These are phyloP conservation scores for Xylaria flabelliformis DNA, from an alignment of 495 filamentous ascomycete species.

Conservation along the genomic window DNA sequence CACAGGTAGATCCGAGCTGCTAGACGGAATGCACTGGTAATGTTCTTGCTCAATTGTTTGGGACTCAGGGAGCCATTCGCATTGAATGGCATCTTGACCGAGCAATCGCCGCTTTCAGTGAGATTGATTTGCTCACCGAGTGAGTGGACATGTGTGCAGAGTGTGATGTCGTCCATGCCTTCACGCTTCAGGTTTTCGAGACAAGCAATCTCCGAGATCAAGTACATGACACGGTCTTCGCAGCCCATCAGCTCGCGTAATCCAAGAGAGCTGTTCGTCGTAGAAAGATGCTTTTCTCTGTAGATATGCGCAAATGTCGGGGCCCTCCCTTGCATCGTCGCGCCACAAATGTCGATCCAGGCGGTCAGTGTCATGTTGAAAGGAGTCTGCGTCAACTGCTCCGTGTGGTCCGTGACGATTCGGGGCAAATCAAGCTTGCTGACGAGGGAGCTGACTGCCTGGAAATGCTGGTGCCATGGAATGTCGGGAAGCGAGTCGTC, in stretches of 20 bases:
- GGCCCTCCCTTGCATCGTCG: slow-evolving; percentile 86
- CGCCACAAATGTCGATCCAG: slow-evolving; percentile 97
- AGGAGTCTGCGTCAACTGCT: slow-evolving; percentile 67
- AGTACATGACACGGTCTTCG: slow-evolving; percentile 96
- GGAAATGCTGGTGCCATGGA: slow-evolving; percentile 96
- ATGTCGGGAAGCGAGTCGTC: slow-evolving; percentile 92
- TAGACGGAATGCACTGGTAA: slow-evolving; percentile 86
- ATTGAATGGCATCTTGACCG: slow-evolving; percentile 62
- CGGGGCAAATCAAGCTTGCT: slow-evolving; percentile 81
- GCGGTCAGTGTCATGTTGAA: slow-evolving; percentile 96
- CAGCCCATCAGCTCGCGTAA: slow-evolving; percentile 96
- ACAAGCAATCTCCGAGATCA: slow-evolving; percentile 97
- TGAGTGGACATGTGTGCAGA: slow-evolving; percentile 82
- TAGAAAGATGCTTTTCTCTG: slow-evolving; percentile 82
- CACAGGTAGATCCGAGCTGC: slow-evolving; percentile 95
- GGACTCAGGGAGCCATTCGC: slow-evolving; percentile 78
- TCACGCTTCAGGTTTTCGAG: slow-evolving; percentile 86
- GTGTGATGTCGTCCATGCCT: slow-evolving; percentile 78
- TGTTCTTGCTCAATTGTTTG: slow-evolving; percentile 80
- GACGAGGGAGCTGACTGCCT: slow-evolving; percentile 82
- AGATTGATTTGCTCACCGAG: slow-evolving; percentile 82
- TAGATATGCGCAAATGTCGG: slow-evolving; percentile 92
- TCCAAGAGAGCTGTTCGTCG: slow-evolving; percentile 69
- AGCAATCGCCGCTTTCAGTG: slow-evolving; percentile 67
- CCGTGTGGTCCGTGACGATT: slow-evolving; percentile 62